phyloP scores from a whole-genome alignment of 495 filamentous ascomycete genomes.

The Penicillium antarcticum region DNA sequence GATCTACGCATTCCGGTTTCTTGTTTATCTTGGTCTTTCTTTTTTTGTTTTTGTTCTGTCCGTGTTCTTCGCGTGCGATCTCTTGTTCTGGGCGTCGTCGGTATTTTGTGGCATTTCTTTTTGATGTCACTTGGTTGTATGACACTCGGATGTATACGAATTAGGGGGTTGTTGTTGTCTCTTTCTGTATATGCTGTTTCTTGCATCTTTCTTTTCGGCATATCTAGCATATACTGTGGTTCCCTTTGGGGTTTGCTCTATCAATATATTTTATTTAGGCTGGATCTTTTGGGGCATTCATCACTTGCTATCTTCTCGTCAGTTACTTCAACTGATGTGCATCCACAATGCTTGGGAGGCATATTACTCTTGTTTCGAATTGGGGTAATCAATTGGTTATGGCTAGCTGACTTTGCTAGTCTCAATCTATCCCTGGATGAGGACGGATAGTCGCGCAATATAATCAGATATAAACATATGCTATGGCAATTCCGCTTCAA shows the following conservation, averaged over 20 bases:
- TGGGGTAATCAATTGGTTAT: too few species aligned
- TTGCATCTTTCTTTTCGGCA: background rate
- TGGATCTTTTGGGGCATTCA: too few species aligned
- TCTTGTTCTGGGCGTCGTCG: background rate
- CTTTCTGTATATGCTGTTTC: background rate
- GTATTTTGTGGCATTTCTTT: background rate
- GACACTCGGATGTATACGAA: constrained; percentile 2
- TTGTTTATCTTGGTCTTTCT: background rate
- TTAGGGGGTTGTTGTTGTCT: background rate
- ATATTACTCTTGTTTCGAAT: too few species aligned
- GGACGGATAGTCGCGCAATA: too few species aligned
- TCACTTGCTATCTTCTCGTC: too few species aligned
- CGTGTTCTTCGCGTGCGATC: background rate
- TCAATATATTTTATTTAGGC: too few species aligned
- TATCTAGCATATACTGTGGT: background rate
- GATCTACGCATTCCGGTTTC: background rate
- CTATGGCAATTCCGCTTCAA: too few species aligned
- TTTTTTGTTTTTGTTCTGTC: background rate
- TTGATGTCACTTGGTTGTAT: background rate
- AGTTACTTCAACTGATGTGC: too few species aligned
- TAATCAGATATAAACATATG: too few species aligned
- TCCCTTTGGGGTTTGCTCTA: background rate
- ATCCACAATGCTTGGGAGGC: too few species aligned
- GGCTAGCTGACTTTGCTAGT: too few species aligned
- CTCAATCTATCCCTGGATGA: too few species aligned